These are phyloP conservation scores for Benincasa hispida DNA, from an alignment of 306 rosid species.

Conservation along the genomic window DNA sequence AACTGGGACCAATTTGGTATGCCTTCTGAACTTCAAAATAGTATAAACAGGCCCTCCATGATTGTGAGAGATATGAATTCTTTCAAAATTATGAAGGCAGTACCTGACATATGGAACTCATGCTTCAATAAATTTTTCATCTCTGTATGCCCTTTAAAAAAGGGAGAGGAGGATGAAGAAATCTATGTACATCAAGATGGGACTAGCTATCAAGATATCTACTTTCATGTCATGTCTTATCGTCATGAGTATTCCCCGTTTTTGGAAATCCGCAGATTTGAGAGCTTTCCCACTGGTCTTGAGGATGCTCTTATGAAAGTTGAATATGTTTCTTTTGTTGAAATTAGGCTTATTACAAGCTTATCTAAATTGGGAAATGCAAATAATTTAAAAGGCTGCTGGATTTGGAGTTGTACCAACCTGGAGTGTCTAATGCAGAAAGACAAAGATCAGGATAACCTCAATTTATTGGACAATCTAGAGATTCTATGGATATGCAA, in stretches of 20 bases:
- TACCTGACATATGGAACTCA: constrained; percentile 2
- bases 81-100: constrained; percentile 9
- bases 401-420: constrained; percentile 15
- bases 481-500: constrained; percentile 20
- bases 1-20: constrained; percentile 11
- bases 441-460: background rate
- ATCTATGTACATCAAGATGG: background rate
- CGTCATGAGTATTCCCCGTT: background rate
- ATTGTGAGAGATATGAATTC: background rate
- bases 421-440: constrained; percentile 4
- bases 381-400: constrained; percentile 16
- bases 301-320: constrained; percentile 7
- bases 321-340: constrained; percentile 8
- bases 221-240: constrained; percentile 2
- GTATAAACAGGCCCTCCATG: background rate
- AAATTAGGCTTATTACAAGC: background rate
- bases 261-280: background rate
- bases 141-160: constrained; percentile 2
- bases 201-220: background rate
- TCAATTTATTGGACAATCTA: background rate
- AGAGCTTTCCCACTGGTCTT: constrained; percentile 3
- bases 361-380: constrained; percentile 11
- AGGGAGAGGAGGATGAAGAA: constrained; percentile 1
- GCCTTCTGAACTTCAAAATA: background rate
- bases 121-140: constrained; percentile 2